A percentile compares a stretch with the other conserved stretches of the same genome.
Conservation (phyloP, 2,329 filamentous ascomycete genomes). For the Nemania sp. region DNA sequence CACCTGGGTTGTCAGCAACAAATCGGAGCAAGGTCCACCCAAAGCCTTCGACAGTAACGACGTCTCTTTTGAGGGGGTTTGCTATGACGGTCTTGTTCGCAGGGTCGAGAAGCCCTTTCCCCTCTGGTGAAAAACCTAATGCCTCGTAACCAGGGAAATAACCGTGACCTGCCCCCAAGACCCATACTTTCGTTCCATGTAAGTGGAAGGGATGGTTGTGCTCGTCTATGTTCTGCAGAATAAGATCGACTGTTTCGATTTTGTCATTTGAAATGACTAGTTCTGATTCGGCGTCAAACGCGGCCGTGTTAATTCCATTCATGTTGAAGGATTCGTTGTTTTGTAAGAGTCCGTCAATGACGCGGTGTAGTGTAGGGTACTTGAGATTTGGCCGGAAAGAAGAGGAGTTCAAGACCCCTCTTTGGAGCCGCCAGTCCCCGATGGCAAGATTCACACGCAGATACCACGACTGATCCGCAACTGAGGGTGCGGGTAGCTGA, state of each 20-base stretch:
- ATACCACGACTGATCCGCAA: constrained; percentile 56
- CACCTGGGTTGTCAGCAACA: constrained; percentile 53
- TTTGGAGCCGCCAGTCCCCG: constrained; percentile 58
- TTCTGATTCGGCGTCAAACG: constrained; percentile 46
- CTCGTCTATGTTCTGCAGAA: constrained; percentile 65
- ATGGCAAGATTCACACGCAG: constrained; percentile 63
- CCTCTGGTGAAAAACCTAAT: constrained; percentile 40
- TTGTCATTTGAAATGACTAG: constrained; percentile 60
- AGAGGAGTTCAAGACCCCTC: constrained; percentile 61
- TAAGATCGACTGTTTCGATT: constrained; percentile 57
- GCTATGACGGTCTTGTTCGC: constrained; percentile 39
- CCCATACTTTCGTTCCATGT: constrained; percentile 64
- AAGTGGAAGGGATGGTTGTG: constrained; percentile 69
- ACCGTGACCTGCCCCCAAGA: constrained; percentile 65
- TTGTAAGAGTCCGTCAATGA: constrained; percentile 48
- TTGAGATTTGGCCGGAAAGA: constrained; percentile 54
- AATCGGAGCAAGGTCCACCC: constrained; percentile 55
- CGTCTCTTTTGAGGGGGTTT: constrained; percentile 54
- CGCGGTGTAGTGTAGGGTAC: constrained; percentile 54
- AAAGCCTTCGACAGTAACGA: constrained; percentile 49
- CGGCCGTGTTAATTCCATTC: constrained; percentile 56
- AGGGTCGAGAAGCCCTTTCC: constrained; percentile 42
- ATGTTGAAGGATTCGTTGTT: constrained; percentile 52
- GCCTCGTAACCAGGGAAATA: constrained; percentile 50
- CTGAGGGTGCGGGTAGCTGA: constrained; percentile 46